These are phyloP conservation scores for Talaromyces liani DNA, from an alignment of 495 filamentous ascomycete genomes.

Conservation along the genomic window DNA sequence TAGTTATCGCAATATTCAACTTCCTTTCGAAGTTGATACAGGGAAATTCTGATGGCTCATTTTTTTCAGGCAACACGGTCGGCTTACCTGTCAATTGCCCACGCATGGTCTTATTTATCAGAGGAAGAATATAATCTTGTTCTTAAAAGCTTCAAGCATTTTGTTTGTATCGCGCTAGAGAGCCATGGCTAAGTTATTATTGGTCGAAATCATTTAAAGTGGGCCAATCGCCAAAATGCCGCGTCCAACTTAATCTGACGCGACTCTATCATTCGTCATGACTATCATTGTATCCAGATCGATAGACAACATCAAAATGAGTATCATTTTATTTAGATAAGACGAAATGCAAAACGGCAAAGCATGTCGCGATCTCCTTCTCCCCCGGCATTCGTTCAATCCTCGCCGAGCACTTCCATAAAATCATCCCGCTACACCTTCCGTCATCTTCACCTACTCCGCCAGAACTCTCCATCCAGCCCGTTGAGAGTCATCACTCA, in stretches of 20 bases:
- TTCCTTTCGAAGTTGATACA: too few species aligned
- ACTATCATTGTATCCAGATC: neutral
- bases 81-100: too few species aligned
- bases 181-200: too few species aligned
- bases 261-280: neutral
- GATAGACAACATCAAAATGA: neutral
- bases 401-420: constrained; percentile 25
- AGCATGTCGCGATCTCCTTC: constrained; percentile 22
- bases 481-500: constrained; percentile 86
- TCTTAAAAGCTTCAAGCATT: too few species aligned
- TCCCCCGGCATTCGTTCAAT: constrained; percentile 21
- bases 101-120: too few species aligned
- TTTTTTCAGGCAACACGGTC: too few species aligned
- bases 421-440: constrained; percentile 73
- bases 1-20: too few species aligned
- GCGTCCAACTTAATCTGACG: neutral
- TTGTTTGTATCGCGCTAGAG: too few species aligned
- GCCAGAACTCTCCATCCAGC: constrained; percentile 58
- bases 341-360: neutral
- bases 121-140: too few species aligned
- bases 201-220: neutral
- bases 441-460: constrained; percentile 70
- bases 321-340: neutral
- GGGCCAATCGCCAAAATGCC: neutral
- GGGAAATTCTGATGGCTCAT: too few species aligned